A percentile compares a stretch with the other conserved stretches of the same genome.
Evolutionary conservation across 352 stramenopile genomes (phyloP).

Genomic region (Phytophthora sojae): DNA sequence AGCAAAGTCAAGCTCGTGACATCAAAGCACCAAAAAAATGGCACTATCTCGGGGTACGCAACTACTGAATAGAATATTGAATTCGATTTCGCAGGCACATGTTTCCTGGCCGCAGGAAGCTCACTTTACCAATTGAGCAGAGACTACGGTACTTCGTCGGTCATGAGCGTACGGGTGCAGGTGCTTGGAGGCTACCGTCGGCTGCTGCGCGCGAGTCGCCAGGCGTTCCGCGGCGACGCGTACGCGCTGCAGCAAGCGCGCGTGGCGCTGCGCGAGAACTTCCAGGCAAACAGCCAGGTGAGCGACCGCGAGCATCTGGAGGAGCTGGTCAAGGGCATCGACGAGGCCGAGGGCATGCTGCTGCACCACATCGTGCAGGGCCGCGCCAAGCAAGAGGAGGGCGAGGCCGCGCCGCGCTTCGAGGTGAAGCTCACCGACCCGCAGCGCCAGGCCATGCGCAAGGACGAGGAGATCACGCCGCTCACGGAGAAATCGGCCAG

Average conservation of each 20-base stretch:
- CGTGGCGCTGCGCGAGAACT: conserved; percentile 72
- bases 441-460: conserved; percentile 76
- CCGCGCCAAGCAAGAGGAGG: conserved; percentile 54
- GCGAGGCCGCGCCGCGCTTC: conserved; percentile 48
- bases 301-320: conserved; percentile 56
- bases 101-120: conserved; percentile 9
- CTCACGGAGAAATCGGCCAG: conserved; percentile 78
- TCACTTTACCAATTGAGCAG: neutral
- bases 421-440: conserved; percentile 85
- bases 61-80: neutral
- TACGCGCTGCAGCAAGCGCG: conserved; percentile 73
- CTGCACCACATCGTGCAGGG: conserved; percentile 90
- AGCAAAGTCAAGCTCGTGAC: conserved; percentile 12
- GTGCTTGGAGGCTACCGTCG: conserved; percentile 83
- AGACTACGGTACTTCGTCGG: neutral
- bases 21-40: neutral
- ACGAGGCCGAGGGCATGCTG: conserved; percentile 85
- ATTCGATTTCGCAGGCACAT: neutral
- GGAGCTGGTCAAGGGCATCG: conserved; percentile 77
- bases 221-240: conserved; percentile 75
- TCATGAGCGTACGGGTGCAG: conserved; percentile 63
- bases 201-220: conserved; percentile 73
- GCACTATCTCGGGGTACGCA: neutral
- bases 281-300: conserved; percentile 67
- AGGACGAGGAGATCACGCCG: conserved; percentile 86